Base-by-base conservation (phyloP, 2,329 filamentous ascomycete genomes). In the Neoarthrinium moseri region DNA sequence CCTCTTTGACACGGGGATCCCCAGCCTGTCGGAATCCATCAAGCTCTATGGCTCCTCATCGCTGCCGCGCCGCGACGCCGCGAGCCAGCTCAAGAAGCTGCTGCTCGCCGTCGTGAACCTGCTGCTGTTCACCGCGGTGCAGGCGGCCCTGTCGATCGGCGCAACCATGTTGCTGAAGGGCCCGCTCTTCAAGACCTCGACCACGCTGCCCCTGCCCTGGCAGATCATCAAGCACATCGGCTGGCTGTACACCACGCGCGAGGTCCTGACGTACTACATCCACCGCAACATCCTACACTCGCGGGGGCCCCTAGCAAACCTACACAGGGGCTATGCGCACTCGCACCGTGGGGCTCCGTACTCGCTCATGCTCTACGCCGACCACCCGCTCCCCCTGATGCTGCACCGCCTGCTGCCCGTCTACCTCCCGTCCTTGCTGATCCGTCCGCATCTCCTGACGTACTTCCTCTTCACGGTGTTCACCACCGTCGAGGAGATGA, bases 271-370 rank as follows among this genome's bases (percentile, higher is more conserved):
- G 47, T 96, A 95, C 63, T 77, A 82, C 56, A 74, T 89, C 54
- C 90, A 95, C 67, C 83, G 87, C 42, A 78, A 79, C 58, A 48
- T 86, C 21, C 75, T 96, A 7, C 90, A 95, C 23, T 62, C 58
- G 22, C 51, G 59, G 5, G 60, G 64, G 0, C 45, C 56, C 3
- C 48, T 78, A 20, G 69, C 71, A 6, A 61, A 53, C 5, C 65
- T 75, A 41, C 72, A 81, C 60, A 49, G 58, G 38, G 41, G 56
- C 43, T 75, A 72, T 59, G 69, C 70, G 57, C 82, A 89, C 66
- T 65, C 72, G 38, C 69, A 78, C 46, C 47, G 51, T 20, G 72
- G 78, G 2, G 80, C 84, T 0, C 73, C 77, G 0, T 86, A 80
- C 63, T 78, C 83, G 21, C 73, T 89, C 20, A 71, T 77, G 34